Evolutionary conservation across 2,329 filamentous ascomycete species (phyloP), one percentile per base, ranked within the genome.

Genomic region (Arthroderma uncinatum): DNA sequence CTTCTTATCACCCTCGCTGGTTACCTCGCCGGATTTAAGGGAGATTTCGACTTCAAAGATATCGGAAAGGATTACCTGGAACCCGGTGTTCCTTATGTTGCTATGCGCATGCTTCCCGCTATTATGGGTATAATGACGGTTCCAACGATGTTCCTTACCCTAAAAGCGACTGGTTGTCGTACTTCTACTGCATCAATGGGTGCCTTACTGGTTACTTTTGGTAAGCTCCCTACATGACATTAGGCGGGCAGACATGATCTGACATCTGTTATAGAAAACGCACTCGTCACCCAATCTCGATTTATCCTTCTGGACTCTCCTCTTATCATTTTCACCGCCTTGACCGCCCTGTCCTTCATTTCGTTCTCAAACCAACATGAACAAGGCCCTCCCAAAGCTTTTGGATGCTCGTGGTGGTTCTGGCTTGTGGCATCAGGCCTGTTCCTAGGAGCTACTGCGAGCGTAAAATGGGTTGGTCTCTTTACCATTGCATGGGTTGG

Each of bases 401-500:
- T 98, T 76, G 79, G 84, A 63, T 81, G 87, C 7, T 85, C 83
- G 66, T 98, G 93, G 93, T 98, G 93, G 93, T 96, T 97, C 76
- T 98, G 93, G 92, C 81, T 98, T 56, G 79, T 81, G 58, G 83
- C 89, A 69, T 94, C 88, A 47, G 93, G 93, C 65, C 76, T 98
- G 44, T 87, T 86, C 37, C 79, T 98, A 54, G 93, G 93, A 61
- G 85, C 92, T 54, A 97, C 93, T 6, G 82, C 85, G 61, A 97
- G 92, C 75, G 91, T 97, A 67, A 98, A 98, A 78, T 98, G 93
- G 93, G 93, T 98, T 68, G 93, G 93, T 54, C 79, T 98, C 55
- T 97, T 98, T 78, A 98, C 93, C 62, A 96, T 96, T 71, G 93
- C 92, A 53, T 98, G 93, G 93, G 89, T 98, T 64, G 93, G 93